These are phyloP conservation scores for Lodderomyces margitis DNA, from an alignment of 1,139 yeast genomes.

Conservation along the genomic window DNA sequence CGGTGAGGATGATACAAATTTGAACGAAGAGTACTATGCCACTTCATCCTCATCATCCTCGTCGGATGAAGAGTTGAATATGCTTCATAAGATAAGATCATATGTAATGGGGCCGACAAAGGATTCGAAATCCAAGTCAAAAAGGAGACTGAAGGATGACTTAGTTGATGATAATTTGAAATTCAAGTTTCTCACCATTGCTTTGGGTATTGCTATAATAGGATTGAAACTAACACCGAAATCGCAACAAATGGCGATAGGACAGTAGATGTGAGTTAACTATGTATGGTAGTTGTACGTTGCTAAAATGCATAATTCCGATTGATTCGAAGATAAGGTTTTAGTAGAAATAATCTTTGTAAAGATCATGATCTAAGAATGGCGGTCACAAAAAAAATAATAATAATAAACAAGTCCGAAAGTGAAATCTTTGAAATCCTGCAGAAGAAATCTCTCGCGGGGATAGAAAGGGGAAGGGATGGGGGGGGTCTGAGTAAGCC, in stretches of 20 bases:
- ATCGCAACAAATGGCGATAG: constrained; percentile 4
- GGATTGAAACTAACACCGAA: constrained; percentile 40
- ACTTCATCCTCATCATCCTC: constrained; percentile 7
- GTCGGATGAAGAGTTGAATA: constrained; percentile 23
- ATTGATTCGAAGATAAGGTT: background rate
- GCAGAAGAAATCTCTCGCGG: too few species aligned
- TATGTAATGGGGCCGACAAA: constrained; percentile 29
- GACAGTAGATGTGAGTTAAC: background rate
- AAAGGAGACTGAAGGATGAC: constrained; percentile 20
- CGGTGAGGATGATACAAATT: constrained; percentile 18
- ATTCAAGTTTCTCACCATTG: constrained; percentile 44
- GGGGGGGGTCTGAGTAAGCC: too few species aligned
- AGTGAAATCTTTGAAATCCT: too few species aligned
- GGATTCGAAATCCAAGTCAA: constrained; percentile 19
- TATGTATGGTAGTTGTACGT: background rate
- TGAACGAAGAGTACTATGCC: constrained; percentile 10
- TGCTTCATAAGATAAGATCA: constrained; percentile 36
- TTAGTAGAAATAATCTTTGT: too few species aligned
- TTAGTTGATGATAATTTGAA: constrained; percentile 43
- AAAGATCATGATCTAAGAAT: too few species aligned
- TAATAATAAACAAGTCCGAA: too few species aligned
- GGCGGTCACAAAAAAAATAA: too few species aligned
- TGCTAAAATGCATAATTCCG: background rate
- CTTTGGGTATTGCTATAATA: constrained; percentile 43
- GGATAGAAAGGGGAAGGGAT: too few species aligned